phyloP scores from a whole-genome alignment of 192 early-diverging fungal species.

The Dispira parvispora region DNA sequence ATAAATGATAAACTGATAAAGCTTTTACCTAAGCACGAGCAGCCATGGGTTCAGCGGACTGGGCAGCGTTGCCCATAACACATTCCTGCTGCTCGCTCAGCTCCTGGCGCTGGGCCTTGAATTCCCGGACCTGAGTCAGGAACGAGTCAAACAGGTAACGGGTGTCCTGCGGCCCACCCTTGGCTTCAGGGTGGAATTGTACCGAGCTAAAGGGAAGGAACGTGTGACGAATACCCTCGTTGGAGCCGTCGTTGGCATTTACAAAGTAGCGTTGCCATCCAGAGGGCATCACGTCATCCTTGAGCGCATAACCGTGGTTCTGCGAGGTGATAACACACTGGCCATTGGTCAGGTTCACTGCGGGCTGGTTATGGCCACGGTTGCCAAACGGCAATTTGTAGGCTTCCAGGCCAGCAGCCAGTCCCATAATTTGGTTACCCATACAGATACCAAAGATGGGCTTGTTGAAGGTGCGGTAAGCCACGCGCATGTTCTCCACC shows the following conservation, averaged over 20 bases:
- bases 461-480: constrained; percentile 35
- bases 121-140: constrained; percentile 43
- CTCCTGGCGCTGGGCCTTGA: constrained; percentile 23
- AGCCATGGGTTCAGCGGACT: not conserved
- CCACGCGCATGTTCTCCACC: constrained; percentile 42
- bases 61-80: not conserved
- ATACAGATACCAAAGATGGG: constrained; percentile 98
- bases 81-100: not conserved
- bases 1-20: too few species aligned
- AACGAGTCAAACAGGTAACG: constrained; percentile 77
- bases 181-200: constrained; percentile 94
- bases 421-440: constrained; percentile 83
- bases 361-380: constrained; percentile 93
- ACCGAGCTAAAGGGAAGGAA: constrained; percentile 60
- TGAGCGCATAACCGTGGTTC: constrained; percentile 81
- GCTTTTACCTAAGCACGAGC: too few species aligned
- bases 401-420: constrained; percentile 69
- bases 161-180: constrained; percentile 86
- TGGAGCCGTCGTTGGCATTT: constrained; percentile 90
- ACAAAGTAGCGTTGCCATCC: constrained; percentile 81
- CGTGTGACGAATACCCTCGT: constrained; percentile 78
- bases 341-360: constrained; percentile 53
- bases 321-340: constrained; percentile 87
- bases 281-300: constrained; percentile 44
- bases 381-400: constrained; percentile 91